Evolutionary conservation across 352 stramenopile species (phyloP).

Genomic region (Globisporangium spiculum): DNA sequence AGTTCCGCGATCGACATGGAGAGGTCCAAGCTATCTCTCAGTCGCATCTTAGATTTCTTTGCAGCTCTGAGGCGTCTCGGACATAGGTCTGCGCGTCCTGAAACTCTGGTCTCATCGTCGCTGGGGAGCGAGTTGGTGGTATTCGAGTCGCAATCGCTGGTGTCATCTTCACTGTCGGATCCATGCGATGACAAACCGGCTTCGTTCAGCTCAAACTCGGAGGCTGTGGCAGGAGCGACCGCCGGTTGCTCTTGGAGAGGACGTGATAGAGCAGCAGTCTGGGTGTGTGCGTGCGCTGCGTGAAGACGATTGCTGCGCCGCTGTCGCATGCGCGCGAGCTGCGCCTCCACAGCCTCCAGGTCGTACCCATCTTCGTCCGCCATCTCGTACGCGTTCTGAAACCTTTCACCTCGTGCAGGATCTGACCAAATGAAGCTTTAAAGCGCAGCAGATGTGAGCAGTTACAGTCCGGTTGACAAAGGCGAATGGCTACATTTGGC

Average conservation of each 20-base stretch:
- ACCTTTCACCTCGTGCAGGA: too few species aligned
- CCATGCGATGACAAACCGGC: slow-evolving; percentile 24
- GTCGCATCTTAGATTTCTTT: slow-evolving; percentile 14
- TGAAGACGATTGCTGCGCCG: slow-evolving; percentile 1
- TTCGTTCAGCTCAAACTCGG: slow-evolving; percentile 35
- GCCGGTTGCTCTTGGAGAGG: background rate
- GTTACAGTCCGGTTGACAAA: too few species aligned
- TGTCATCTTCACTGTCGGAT: slow-evolving; percentile 23
- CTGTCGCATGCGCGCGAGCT: slow-evolving; percentile 30
- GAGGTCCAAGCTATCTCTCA: slow-evolving; percentile 59
- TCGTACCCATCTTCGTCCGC: slow-evolving; percentile 33
- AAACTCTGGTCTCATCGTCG: background rate
- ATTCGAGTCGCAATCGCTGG: slow-evolving; percentile 3
- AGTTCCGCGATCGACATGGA: slow-evolving; percentile 34
- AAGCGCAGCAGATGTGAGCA: too few species aligned
- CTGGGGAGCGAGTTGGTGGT: slow-evolving; percentile 17
- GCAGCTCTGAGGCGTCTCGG: background rate
- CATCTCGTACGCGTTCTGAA: background rate
- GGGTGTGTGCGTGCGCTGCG: background rate
- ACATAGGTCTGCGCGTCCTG: background rate
- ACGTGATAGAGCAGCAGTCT: background rate
- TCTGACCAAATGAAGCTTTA: too few species aligned
- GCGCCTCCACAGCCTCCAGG: slow-evolving; percentile 36
- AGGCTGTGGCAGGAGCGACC: background rate
- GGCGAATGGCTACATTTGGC: too few species aligned